Base-by-base conservation (phyloP, 495 filamentous ascomycete species). In the Penicillium ochrochloron region DNA sequence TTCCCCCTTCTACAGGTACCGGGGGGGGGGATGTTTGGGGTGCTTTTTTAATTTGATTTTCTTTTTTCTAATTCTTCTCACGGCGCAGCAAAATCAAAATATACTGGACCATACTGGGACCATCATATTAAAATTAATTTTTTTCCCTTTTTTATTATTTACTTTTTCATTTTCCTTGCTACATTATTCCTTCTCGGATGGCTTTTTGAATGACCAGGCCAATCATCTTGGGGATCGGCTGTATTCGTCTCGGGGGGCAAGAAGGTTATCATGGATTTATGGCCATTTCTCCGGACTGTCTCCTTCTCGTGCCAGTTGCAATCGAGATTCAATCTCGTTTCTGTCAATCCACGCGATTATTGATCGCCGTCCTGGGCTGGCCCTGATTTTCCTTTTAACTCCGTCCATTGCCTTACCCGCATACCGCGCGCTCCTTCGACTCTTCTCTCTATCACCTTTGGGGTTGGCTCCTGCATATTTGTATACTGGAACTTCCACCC, bases 301-400 rank as follows among this genome's bases (percentile, higher is more conserved):
- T 53, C 59, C 37, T 71, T 71, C 65, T 72, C 67, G 65, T 73
- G 66, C 70, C 70, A 73, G 71, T 73, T 73, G 71, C 50, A 73
- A 73, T 73, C 60, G 69, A 67, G 69, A 73, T 71, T 61, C 62
- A 1, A 64, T 60, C 33, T 66, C 41, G 59, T 42, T 52, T 70
- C 60, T 66, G 60, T 66, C 57, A 60, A 68, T 70, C 70, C 70
- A 72, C 64, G 66, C 63, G 63, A 56, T 65, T 63, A 53, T 67
- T 46, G 50, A 65, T 68, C 57, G 65, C 56, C 63, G 54, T 69
- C 58, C 52, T 63, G 42, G 42, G 57, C 39, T 64, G 41, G 62
- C 60, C 60, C 67, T 66, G 68, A 56, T 68, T 70, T 72, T 68
- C 61, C 70, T 75, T 78, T 74, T 76, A 73, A 75, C 71, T 76